These are phyloP conservation scores for Achlya hypogyna DNA, from an alignment of 352 stramenopile species.

Conservation along the genomic window DNA sequence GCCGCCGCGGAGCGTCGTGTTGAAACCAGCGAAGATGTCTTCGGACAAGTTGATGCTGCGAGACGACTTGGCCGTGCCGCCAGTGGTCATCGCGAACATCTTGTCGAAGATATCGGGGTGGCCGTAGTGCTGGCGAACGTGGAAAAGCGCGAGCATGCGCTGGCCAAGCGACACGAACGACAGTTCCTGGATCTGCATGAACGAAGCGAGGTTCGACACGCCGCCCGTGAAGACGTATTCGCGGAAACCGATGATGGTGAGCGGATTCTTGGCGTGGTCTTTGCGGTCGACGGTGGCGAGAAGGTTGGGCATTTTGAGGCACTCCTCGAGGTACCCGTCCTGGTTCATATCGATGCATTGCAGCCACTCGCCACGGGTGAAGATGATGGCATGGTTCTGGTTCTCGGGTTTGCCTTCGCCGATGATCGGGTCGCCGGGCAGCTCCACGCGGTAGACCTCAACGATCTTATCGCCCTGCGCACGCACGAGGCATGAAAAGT, in stretches of 20 bases:
- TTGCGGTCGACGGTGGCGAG: constrained; percentile 11
- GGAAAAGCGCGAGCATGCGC: constrained; percentile 15
- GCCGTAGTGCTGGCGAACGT: constrained; percentile 18
- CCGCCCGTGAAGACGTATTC: constrained; percentile 15
- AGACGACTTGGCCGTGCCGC: constrained; percentile 17
- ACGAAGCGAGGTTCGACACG: constrained; percentile 17
- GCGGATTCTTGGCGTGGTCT: constrained; percentile 6
- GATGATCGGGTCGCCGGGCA: constrained; percentile 18
- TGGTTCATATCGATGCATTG: constrained; percentile 22
- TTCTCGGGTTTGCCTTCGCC: constrained; percentile 19
- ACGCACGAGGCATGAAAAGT: constrained; percentile 15
- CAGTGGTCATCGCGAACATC: constrained; percentile 8
- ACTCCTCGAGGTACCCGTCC: constrained; percentile 18
- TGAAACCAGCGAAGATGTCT: constrained; percentile 22
- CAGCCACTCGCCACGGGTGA: constrained; percentile 17
- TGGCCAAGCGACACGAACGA: constrained; percentile 16
- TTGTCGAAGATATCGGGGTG: constrained; percentile 23
- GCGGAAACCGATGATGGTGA: constrained; percentile 19
- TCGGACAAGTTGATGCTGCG: constrained; percentile 21
- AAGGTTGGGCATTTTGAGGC: constrained; percentile 20
- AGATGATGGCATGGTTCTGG: constrained; percentile 23
- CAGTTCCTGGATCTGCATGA: constrained; percentile 19
- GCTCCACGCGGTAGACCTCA: constrained; percentile 17
- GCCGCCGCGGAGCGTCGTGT: constrained; percentile 13
- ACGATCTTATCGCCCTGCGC: background rate